Conservation (phyloP, 257 asterid species). For the Petunia secreta region DNA sequence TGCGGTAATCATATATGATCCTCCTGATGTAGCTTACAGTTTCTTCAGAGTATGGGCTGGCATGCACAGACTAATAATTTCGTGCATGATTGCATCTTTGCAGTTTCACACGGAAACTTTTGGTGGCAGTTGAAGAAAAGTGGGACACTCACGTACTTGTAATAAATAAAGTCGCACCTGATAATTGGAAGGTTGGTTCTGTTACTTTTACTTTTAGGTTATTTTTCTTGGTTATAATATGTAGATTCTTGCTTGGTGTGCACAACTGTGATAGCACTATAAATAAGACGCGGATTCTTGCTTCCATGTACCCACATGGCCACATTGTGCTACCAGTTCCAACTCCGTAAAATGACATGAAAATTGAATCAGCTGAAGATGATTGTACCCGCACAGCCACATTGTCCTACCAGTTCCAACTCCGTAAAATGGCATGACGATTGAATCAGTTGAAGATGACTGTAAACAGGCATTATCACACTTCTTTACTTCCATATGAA, state of each 20-base stretch:
- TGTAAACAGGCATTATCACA: not conserved
- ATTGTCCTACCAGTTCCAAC: not conserved
- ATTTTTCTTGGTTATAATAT: not conserved
- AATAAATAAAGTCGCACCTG: conserved; percentile 75
- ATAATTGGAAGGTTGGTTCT: conserved; percentile 77
- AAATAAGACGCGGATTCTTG: not conserved
- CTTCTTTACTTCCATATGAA: not conserved
- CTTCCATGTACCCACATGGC: conserved; percentile 1
- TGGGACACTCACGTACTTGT: conserved; percentile 81
- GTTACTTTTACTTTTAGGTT: not conserved
- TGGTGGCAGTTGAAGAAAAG: conserved; percentile 82
- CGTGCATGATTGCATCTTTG: conserved; percentile 29
- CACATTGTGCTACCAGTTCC: not conserved
- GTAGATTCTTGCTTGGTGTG: not conserved
- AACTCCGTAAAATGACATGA: not conserved
- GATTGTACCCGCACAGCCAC: not conserved
- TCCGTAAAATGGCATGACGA: not conserved
- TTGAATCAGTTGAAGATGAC: not conserved
- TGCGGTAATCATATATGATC: conserved; percentile 50
- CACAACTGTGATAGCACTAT: not conserved
- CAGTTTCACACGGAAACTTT: conserved; percentile 86
- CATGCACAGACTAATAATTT: conserved; percentile 26
- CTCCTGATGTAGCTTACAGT: conserved; percentile 19
- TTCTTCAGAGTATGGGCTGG: conserved; percentile 15
- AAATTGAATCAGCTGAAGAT: not conserved